A percentile compares a stretch with the other conserved stretches of the same genome.
phyloP scores from a whole-genome alignment of 2,329 filamentous ascomycete genomes.

The Aspergillus ruber region DNA sequence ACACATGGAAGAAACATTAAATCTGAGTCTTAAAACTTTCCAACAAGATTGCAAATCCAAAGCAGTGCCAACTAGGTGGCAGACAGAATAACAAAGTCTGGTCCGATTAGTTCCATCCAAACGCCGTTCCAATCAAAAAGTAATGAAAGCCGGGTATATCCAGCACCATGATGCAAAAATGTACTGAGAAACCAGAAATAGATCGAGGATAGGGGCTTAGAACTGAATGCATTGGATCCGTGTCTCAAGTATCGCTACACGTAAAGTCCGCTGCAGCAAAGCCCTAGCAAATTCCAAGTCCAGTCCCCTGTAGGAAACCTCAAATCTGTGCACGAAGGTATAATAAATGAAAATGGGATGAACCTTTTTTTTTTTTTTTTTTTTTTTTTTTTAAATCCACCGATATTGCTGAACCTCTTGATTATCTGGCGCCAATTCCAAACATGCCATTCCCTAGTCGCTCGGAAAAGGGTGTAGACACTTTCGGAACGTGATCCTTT shows the following conservation, averaged over 20 bases:
- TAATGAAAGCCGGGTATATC: conserved; percentile 41
- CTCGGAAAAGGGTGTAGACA: conserved; percentile 34
- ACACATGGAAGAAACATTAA: no score
- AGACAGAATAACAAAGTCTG: conserved; percentile 1
- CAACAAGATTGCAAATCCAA: no score
- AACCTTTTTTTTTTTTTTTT: conserved; percentile 21
- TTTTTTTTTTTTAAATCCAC: conserved; percentile 17
- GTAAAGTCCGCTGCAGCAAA: background rate
- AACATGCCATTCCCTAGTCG: conserved; percentile 39
- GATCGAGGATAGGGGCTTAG: conserved; percentile 2
- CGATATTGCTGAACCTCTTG: conserved; percentile 6
- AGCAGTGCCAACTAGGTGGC: no score
- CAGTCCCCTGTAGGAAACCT: conserved; percentile 13
- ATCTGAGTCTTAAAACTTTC: no score
- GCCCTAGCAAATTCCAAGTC: conserved; percentile 1
- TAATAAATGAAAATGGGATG: conserved; percentile 11
- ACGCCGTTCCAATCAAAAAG: background rate
- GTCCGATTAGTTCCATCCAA: conserved; percentile 14
- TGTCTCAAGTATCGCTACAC: conserved; percentile 1
- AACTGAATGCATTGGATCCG: background rate
- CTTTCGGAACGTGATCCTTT: conserved; percentile 37
- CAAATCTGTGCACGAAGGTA: conserved; percentile 17
- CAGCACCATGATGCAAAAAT: conserved; percentile 44
- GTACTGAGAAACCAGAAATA: conserved; percentile 19
- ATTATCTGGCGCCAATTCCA: conserved; percentile 39